phyloP scores from a whole-genome alignment of 148 eudicot genomes.

The Linanthus parryae region DNA sequence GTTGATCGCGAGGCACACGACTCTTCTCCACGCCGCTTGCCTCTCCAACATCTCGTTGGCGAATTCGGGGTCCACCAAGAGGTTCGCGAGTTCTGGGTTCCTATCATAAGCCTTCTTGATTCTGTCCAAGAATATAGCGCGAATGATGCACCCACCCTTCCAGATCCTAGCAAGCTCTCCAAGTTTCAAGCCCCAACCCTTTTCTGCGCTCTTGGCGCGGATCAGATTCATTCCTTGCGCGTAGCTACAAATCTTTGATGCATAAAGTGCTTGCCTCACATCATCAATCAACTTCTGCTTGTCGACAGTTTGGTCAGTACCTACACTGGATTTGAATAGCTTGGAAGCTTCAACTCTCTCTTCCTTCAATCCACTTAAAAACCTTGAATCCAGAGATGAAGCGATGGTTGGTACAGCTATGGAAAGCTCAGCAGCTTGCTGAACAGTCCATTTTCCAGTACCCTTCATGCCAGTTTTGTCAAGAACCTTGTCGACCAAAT shows the following conservation, averaged over 20 bases:
- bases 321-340: slow-evolving; percentile 48
- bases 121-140: slow-evolving; percentile 88
- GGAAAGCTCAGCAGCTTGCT: slow-evolving; percentile 88
- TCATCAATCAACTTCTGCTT: slow-evolving; percentile 69
- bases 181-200: slow-evolving; percentile 76
- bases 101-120: slow-evolving; percentile 89
- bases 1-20: slow-evolving; percentile 69
- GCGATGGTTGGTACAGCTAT: slow-evolving; percentile 88
- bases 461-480: slow-evolving; percentile 98
- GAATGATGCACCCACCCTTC: slow-evolving; percentile 93
- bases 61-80: slow-evolving; percentile 78
- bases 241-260: slow-evolving; percentile 81
- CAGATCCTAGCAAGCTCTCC: slow-evolving; percentile 92
- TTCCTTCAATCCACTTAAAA: slow-evolving; percentile 78
- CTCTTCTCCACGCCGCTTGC: slow-evolving; percentile 81
- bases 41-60: slow-evolving; percentile 75
- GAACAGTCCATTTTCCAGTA: slow-evolving; percentile 94
- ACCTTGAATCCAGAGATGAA: slow-evolving; percentile 79
- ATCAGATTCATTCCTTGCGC: slow-evolving; percentile 94
- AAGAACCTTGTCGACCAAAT: slow-evolving; percentile 75
- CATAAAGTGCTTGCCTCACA: slow-evolving; percentile 76
- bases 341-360: slow-evolving; percentile 79
- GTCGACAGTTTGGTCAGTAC: slow-evolving; percentile 58
- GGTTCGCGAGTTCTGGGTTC: slow-evolving; percentile 65
- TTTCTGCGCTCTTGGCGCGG: slow-evolving; percentile 71